Evolutionary conservation across 2,329 filamentous ascomycete species (phyloP).

Genomic region (Calonectria pteridis): DNA sequence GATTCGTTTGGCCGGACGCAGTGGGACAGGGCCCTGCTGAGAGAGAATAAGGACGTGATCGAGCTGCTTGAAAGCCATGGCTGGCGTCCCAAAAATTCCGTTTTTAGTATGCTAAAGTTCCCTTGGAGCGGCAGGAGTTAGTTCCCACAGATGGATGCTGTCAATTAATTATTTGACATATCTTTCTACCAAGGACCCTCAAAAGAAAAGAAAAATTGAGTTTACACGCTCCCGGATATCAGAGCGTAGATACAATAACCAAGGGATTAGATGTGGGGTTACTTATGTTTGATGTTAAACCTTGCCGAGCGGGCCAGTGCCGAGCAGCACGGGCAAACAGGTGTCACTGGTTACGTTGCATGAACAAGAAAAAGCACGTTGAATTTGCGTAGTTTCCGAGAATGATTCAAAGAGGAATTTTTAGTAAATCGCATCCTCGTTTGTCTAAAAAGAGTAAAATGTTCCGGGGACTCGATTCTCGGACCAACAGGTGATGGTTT

Average conservation of each 20-base stretch:
- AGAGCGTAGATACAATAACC: neutral
- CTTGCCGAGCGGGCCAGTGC: neutral
- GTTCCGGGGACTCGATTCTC: too few relatives aligned
- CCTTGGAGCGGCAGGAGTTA: neutral
- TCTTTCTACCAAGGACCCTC: neutral
- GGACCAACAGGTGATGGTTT: too few relatives aligned
- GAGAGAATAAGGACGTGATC: neutral
- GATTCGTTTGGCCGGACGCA: conserved; percentile 11
- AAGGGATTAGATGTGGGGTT: neutral
- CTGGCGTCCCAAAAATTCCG: neutral
- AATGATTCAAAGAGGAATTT: neutral
- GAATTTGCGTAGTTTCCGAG: neutral
- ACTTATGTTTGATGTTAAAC: neutral
- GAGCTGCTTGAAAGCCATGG: neutral
- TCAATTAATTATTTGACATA: neutral
- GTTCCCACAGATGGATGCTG: neutral
- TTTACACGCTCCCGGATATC: neutral
- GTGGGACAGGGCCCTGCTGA: conserved; percentile 5
- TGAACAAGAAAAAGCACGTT: neutral
- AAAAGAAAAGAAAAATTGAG: neutral
- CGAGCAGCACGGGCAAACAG: neutral
- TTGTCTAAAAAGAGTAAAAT: neutral
- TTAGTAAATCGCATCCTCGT: neutral
- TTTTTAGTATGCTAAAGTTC: neutral
- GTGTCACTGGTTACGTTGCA: neutral